phyloP scores from a whole-genome alignment of 805 yeast species.

The Saccharomycopsis fibuligera region DNA sequence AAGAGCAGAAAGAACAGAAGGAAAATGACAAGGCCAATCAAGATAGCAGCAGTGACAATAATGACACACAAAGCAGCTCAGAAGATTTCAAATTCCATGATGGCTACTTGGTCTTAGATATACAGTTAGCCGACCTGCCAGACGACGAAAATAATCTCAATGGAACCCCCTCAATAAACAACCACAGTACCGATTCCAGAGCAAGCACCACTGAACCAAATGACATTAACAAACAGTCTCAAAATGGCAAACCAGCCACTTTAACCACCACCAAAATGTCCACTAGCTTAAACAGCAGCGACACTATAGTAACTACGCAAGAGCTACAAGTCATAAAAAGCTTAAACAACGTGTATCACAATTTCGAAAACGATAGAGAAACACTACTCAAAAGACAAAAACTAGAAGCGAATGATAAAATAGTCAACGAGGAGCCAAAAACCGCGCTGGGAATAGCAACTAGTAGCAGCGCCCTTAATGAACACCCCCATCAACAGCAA shows the following conservation, averaged over 20 bases:
- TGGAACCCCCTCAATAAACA: too few species aligned
- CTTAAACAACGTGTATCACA: constrained; percentile 69
- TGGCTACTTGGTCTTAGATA: constrained; percentile 5
- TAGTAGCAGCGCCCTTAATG: background rate
- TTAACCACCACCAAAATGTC: constrained; percentile 17
- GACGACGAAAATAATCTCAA: background rate
- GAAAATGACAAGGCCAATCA: constrained; percentile 3
- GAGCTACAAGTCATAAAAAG: constrained; percentile 39
- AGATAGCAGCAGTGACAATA: constrained; percentile 5
- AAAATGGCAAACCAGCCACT: background rate
- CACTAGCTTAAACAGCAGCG: constrained; percentile 16
- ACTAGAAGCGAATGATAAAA: constrained; percentile 73
- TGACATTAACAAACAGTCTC: background rate
- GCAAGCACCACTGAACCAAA: background rate
- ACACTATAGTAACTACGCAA: constrained; percentile 14
- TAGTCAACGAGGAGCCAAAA: constrained; percentile 33
- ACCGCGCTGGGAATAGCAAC: too few species aligned
- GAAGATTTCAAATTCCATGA: constrained; percentile 5
- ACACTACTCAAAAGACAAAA: constrained; percentile 69
- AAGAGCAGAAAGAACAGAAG: background rate
- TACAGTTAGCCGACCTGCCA: background rate
- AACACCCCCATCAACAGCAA: constrained; percentile 16
- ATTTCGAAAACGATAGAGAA: constrained; percentile 68
- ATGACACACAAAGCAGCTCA: constrained; percentile 3
- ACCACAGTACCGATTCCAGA: background rate